phyloP scores from a whole-genome alignment of 1,284 basidiomycete species.

The Papiliotrema terrestris region DNA sequence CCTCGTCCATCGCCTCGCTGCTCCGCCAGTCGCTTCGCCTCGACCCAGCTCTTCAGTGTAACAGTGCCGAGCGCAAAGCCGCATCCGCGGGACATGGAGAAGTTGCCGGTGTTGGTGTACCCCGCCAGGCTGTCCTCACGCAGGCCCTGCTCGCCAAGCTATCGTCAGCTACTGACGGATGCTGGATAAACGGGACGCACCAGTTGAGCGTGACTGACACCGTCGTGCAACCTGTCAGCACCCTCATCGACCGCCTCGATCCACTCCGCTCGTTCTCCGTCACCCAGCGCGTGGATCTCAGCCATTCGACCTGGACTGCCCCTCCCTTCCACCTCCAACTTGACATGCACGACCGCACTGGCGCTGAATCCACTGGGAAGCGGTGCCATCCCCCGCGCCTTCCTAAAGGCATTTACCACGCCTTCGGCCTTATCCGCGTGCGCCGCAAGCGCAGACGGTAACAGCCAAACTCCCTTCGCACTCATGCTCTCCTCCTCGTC shows the following conservation, averaged over 20 bases:
- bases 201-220: conserved; percentile 49
- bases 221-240: conserved; percentile 8
- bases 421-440: conserved; percentile 50
- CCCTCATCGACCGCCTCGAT: conserved; percentile 40
- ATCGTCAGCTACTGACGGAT: background rate
- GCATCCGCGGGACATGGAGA: conserved; percentile 68
- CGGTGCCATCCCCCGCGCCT: conserved; percentile 54
- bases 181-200: conserved; percentile 35
- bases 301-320: conserved; percentile 72
- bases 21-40: conserved; percentile 47
- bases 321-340: conserved; percentile 59
- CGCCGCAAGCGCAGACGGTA: conserved; percentile 53
- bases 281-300: conserved; percentile 61
- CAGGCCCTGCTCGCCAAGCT: conserved; percentile 55
- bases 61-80: conserved; percentile 72
- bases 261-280: conserved; percentile 55
- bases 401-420: conserved; percentile 60
- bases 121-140: conserved; percentile 60
- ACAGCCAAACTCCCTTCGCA: conserved; percentile 58
- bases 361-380: conserved; percentile 55
- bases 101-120: conserved; percentile 73
- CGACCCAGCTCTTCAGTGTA: conserved; percentile 57
- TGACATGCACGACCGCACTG: conserved; percentile 63
- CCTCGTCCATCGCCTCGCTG: conserved; percentile 10
- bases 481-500: conserved; percentile 1